Evolutionary conservation across 192 early-diverging fungal genomes (phyloP).

Genomic region (Podila epicladia): DNA sequence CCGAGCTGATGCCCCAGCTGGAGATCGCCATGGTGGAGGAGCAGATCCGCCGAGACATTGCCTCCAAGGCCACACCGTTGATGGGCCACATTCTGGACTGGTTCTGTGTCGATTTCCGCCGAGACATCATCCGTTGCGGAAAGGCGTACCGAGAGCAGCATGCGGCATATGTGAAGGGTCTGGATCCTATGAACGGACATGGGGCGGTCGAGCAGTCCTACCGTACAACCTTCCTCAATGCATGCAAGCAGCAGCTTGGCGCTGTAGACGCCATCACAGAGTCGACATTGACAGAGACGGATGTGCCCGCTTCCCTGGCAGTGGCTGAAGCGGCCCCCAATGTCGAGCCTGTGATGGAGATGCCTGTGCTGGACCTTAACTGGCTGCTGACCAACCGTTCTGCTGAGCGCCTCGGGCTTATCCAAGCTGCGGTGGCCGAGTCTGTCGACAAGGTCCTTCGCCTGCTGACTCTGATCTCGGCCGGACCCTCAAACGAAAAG

Average conservation of each 20-base stretch:
- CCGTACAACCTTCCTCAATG: slow-evolving; percentile 6
- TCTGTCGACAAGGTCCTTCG: slow-evolving; percentile 47
- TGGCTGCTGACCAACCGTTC: slow-evolving; percentile 31
- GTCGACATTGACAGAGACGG: background rate
- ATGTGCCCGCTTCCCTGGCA: background rate
- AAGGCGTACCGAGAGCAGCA: slow-evolving; percentile 24
- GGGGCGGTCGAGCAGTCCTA: slow-evolving; percentile 5
- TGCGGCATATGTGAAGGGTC: slow-evolving; percentile 18
- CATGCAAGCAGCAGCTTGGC: slow-evolving; percentile 1
- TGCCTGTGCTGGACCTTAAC: slow-evolving; percentile 19
- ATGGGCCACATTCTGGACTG: slow-evolving; percentile 33
- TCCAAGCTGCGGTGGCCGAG: slow-evolving; percentile 21
- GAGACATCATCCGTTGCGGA: slow-evolving; percentile 26
- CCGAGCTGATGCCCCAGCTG: slow-evolving; percentile 15
- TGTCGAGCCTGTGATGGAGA: slow-evolving; percentile 11
- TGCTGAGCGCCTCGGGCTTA: slow-evolving; percentile 7
- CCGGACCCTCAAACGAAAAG: slow-evolving; percentile 4
- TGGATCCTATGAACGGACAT: background rate
- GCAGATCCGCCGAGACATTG: slow-evolving; percentile 49
- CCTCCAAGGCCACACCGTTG: slow-evolving; percentile 17
- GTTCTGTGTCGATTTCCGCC: slow-evolving; percentile 29
- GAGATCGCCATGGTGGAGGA: slow-evolving; percentile 48
- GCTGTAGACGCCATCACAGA: background rate
- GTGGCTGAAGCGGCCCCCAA: background rate
- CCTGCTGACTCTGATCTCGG: slow-evolving; percentile 27